phyloP scores from a whole-genome alignment of 2,329 filamentous ascomycete genomes.

The Pochonia chlamydosporia region DNA sequence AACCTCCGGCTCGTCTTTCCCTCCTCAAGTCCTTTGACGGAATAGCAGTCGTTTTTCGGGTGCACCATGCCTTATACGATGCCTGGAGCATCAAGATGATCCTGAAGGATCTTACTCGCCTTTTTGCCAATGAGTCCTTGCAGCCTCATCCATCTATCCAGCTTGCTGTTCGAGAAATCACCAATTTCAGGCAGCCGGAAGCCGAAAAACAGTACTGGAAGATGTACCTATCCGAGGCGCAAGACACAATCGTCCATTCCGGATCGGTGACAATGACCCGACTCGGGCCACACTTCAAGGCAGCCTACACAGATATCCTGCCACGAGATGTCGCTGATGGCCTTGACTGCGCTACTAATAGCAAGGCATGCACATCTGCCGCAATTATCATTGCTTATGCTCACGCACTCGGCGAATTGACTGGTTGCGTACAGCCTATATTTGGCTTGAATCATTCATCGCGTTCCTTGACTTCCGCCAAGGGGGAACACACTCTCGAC shows the following conservation, averaged over 20 bases:
- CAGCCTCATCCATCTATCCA: background rate
- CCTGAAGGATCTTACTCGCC: conserved; percentile 11
- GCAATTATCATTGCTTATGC: conserved; percentile 9
- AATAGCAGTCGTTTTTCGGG: conserved; percentile 14
- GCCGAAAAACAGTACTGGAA: conserved; percentile 4
- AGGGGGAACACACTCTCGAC: conserved; percentile 8
- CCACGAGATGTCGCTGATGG: background rate
- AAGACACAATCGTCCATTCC: conserved; percentile 2
- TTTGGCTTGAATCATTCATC: conserved; percentile 10
- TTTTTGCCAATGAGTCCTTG: background rate
- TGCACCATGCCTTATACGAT: conserved; percentile 19
- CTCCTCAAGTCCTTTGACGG: conserved; percentile 15
- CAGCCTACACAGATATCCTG: background rate
- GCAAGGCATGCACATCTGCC: conserved; percentile 6
- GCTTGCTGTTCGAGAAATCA: background rate
- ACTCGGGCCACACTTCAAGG: conserved; percentile 8
- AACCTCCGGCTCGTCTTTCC: conserved; percentile 13
- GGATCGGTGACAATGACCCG: background rate
- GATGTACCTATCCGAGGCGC: background rate
- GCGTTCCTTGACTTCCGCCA: conserved; percentile 5
- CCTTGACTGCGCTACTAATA: background rate
- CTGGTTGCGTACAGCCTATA: conserved; percentile 1
- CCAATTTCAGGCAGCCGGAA: background rate
- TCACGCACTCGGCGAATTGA: conserved; percentile 4
- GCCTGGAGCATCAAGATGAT: conserved; percentile 21